Evolutionary conservation across 768 basidiomycete genomes (phyloP), one percentile per base, ranked within the genome.

Genomic region (Pholiota conissans): DNA sequence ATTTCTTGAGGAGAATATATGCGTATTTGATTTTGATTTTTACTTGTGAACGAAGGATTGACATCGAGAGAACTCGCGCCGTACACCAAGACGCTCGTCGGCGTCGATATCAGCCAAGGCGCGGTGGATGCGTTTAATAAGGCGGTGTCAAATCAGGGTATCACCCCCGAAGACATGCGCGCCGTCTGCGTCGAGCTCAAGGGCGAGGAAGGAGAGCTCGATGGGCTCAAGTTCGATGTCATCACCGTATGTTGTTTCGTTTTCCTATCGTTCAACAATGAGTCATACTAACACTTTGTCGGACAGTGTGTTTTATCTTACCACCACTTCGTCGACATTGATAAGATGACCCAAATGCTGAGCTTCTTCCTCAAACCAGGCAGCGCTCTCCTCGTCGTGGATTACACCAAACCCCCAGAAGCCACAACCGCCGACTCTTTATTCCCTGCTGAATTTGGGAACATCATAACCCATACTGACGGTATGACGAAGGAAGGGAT

Each of bases 21-120:
- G n/a, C n/a, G n/a, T n/a, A n/a, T n/a, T n/a, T n/a, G n/a, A n/a
- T n/a, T n/a, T n/a, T n/a, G n/a, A n/a, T n/a, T n/a, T n/a, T n/a
- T n/a, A n/a, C n/a, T n/a, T n/a, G n/a, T n/a, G n/a, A 32, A 32
- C 13, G 30, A 37, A 91, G 91, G 91, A 14, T 69, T 84, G 20
- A 69, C 90, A 14, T 86, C 90, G 2, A 78, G 83, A 60, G 78
- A 80, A 40, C 76, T 92, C 22, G 83, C 82, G 0, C 76, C 84
- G 1, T 73, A 87, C 61, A 80, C 80, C 46, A 87, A 84, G 66
- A 75, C 75, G 28, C 80, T 92, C 59, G 71, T 91, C 14, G 91
- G 90, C 9, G 84, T 89, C 14, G 91, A 93, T 65, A 87, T 91
- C 65, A 90, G 85, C 71, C 84, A 85, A 60, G 80, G 71, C 1